These are phyloP conservation scores for Chaetomium globosum DNA, from an alignment of 2,329 filamentous ascomycete genomes.

Conservation along the genomic window DNA sequence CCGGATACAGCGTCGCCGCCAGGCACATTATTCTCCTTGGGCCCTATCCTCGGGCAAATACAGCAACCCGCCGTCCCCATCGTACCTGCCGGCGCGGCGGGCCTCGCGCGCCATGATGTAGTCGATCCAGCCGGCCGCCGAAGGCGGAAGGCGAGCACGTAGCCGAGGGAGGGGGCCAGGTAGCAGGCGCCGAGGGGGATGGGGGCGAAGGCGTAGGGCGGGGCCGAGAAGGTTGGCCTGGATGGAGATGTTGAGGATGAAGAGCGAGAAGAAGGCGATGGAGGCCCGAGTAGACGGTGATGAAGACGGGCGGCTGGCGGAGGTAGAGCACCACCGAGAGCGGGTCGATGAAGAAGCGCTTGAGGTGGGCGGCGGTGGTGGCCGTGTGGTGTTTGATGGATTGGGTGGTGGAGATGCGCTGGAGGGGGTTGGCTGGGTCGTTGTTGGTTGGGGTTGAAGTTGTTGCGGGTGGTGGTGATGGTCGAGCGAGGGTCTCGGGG, in stretches of 20 bases:
- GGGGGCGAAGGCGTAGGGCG: conserved; percentile 69
- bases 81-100: conserved; percentile 67
- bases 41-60: conserved; percentile 79
- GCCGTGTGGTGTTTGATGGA: conserved; percentile 62
- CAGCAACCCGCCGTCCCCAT: conserved; percentile 65
- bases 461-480: conserved; percentile 9
- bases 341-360: conserved; percentile 70
- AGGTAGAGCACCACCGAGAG: conserved; percentile 71
- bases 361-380: conserved; percentile 55
- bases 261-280: conserved; percentile 74
- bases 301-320: conserved; percentile 70
- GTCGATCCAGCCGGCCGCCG: conserved; percentile 77
- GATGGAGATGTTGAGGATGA: conserved; percentile 75
- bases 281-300: conserved; percentile 75
- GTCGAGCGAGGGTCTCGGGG: conserved; percentile 63
- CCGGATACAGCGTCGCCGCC: conserved; percentile 69
- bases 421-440: conserved; percentile 37
- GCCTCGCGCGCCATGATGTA: conserved; percentile 78
- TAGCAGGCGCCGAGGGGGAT: conserved; percentile 75
- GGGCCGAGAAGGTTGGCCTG: conserved; percentile 67
- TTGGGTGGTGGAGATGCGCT: conserved; percentile 62
- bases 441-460: conserved; percentile 12
- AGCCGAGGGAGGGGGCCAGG: conserved; percentile 74
- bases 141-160: conserved; percentile 69
- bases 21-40: conserved; percentile 80